These are phyloP conservation scores for Lachnellula subtilissima DNA, from an alignment of 2,329 filamentous ascomycete species.

Conservation along the genomic window DNA sequence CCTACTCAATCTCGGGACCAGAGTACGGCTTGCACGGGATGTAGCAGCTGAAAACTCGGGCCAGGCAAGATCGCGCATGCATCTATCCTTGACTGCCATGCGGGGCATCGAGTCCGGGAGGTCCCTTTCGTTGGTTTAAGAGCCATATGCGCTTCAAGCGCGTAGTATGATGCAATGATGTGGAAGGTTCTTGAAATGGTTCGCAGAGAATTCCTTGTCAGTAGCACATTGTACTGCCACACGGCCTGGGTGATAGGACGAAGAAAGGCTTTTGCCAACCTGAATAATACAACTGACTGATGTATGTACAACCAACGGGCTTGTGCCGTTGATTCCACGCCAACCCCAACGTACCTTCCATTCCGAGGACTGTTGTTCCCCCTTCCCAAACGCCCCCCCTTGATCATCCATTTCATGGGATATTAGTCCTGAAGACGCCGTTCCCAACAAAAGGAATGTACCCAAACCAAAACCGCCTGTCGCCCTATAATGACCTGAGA, in stretches of 20 bases:
- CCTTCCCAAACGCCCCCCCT: conserved; percentile 13
- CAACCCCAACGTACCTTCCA: conserved; percentile 1
- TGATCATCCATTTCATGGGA: conserved; percentile 1
- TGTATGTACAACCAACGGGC: conserved; percentile 10
- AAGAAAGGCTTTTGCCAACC: not conserved
- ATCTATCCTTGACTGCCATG: not conserved
- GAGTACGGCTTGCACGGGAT: conserved; percentile 1
- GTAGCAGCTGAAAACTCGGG: not conserved
- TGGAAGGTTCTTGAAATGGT: not conserved
- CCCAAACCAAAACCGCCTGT: conserved; percentile 1
- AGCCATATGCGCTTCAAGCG: not conserved
- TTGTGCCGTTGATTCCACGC: not conserved
- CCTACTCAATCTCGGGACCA: not conserved
- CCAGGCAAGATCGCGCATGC: not conserved
- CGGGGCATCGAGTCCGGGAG: not conserved
- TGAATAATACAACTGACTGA: conserved; percentile 3
- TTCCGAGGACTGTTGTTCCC: not conserved
- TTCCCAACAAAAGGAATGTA: not conserved
- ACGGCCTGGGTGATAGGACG: conserved; percentile 10
- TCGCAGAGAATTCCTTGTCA: conserved; percentile 15
- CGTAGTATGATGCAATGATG: not conserved
- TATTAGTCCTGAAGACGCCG: conserved; percentile 9
- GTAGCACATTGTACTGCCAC: conserved; percentile 22
- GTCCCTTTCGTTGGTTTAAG: not conserved
- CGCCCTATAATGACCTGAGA: not conserved